Base-by-base conservation (phyloP, 208 protist genomes). In the Histomonas meleagridis region DNA sequence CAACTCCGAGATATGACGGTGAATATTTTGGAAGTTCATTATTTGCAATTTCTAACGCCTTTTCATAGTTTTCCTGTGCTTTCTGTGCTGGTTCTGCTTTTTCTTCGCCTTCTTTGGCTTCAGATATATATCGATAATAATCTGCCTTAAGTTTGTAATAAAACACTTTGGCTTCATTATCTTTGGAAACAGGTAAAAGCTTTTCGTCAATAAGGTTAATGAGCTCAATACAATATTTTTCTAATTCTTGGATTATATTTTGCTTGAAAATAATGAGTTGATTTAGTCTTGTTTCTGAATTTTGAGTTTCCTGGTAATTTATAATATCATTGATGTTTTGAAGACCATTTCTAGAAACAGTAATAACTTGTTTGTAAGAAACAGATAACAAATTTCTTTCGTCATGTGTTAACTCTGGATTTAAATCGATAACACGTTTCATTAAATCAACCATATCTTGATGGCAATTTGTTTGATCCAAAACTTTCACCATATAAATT, bases 351-450 rank as follows among this genome's bases (percentile, higher is more conserved):
- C 98, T 97, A 81, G 97, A 96, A 40, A 97, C 95, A 91, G 98
- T 98, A 95, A 99, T 98, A 76, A 99, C 97, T 94, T 99, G 99
- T 95, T 99, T 99, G 96, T 99, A 99, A 40, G 98, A 98, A 48
- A 99, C 98, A 28, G 98, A 99, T 55, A 99, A 96, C 2, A 99
- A 95, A 94, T 99, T 99, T 93, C 98, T 95, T 95, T 99, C 99
- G 95, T 99, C 98, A 93, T 97, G 96, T 53, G 96, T 96, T 26
- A 91, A 26, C 14, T 81, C 70, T n/a, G 70, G 70, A 81, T 81
- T 81, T 81, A 81, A 81, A 23, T 81, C 40, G n/a, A 81, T 81
- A 10, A 81, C 43, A 0, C 35, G 23, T 55, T 86, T 86, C 76
- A 86, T 86, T 32, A 32, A 18, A 43, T 86, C 46, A 49, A 86